A percentile compares a stretch with the other conserved stretches of the same genome.
Conservation (phyloP, 2,329 filamentous ascomycete species). For the Ophiosphaerella korrae region DNA sequence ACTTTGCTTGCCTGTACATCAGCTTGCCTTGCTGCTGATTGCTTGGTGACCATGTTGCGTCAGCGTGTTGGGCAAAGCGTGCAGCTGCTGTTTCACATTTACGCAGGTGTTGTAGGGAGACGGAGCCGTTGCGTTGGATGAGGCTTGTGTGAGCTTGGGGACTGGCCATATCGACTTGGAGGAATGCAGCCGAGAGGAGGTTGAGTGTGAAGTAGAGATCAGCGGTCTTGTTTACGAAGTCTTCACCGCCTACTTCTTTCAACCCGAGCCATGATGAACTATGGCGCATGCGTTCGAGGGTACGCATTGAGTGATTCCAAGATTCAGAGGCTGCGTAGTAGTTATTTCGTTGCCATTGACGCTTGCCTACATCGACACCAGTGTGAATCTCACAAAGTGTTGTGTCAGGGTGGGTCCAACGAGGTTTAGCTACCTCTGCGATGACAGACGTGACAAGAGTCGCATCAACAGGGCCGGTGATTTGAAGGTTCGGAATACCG, state of each 20-base stretch:
- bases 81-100: conserved; percentile 29
- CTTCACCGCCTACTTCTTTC: conserved; percentile 22
- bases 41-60: conserved; percentile 29
- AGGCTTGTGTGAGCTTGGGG: conserved; percentile 1
- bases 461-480: conserved; percentile 23
- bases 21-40: conserved; percentile 31
- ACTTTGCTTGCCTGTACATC: conserved; percentile 29
- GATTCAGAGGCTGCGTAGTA: conserved; percentile 23
- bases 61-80: conserved; percentile 30
- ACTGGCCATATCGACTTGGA: conserved; percentile 30
- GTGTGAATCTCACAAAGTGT: conserved; percentile 32
- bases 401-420: conserved; percentile 29
- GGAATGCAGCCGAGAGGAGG: conserved; percentile 27
- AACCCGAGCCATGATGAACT: conserved; percentile 29
- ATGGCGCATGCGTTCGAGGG: conserved; percentile 35
- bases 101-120: conserved; percentile 19
- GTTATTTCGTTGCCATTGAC: conserved; percentile 33
- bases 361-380: conserved; percentile 33
- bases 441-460: conserved; percentile 15
- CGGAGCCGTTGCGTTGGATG: conserved; percentile 19
- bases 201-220: conserved; percentile 34
- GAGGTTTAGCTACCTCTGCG: conserved; percentile 22
- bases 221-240: conserved; percentile 30
- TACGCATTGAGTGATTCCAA: conserved; percentile 31
- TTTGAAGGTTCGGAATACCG: conserved; percentile 22